Evolutionary conservation across 176 grass and related monocot species (phyloP).

Genomic region (Poa annua): DNA sequence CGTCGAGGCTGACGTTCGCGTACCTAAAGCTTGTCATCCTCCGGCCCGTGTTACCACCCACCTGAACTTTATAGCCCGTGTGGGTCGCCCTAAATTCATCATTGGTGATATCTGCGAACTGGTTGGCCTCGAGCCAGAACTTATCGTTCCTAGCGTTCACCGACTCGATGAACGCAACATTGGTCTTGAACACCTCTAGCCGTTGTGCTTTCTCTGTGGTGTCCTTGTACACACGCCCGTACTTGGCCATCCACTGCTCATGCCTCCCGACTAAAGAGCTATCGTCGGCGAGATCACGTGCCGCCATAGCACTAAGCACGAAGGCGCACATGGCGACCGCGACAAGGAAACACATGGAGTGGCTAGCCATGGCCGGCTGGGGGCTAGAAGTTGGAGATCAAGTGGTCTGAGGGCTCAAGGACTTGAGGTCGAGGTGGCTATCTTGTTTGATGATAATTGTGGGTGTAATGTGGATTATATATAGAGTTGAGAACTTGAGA

Average conservation of each 20-base stretch:
- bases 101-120: not conserved
- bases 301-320: not conserved
- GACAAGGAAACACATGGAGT: not conserved
- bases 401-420: not conserved
- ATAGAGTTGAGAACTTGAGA: not conserved
- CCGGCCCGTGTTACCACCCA: not conserved
- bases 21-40: not conserved
- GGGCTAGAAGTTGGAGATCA: not conserved
- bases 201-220: not conserved
- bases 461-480: not conserved
- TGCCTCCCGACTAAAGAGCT: not conserved
- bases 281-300: not conserved
- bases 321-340: not conserved
- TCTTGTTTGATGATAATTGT: not conserved
- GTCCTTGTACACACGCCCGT: not conserved
- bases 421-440: not conserved
- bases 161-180: not conserved
- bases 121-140: not conserved
- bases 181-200: conserved; percentile 6
- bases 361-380: not conserved
- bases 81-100: not conserved
- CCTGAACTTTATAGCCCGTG: not conserved
- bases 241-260: not conserved
- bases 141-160: not conserved
- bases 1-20: not conserved